A percentile compares a stretch with the other conserved stretches of the same genome.
phyloP scores from a whole-genome alignment of 2,329 filamentous ascomycete genomes.

The Aspergillus persii region DNA sequence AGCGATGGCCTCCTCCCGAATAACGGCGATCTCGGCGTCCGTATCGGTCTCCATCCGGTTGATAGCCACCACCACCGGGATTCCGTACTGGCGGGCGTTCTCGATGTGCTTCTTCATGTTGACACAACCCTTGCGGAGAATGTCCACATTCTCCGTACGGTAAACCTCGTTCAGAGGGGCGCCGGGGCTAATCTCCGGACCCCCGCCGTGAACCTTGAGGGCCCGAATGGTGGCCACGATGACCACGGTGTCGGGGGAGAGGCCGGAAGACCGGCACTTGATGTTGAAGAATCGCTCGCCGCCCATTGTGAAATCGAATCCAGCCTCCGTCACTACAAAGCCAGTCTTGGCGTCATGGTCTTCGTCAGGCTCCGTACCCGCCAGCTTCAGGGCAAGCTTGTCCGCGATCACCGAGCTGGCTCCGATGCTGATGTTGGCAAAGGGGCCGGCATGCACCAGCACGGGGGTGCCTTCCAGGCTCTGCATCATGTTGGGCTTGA shows the following conservation, averaged over 20 bases:
- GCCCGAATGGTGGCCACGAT: constrained; percentile 94
- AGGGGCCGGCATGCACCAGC: constrained; percentile 95
- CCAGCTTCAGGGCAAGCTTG: constrained; percentile 91
- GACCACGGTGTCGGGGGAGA: constrained; percentile 89
- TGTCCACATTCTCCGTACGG: constrained; percentile 87
- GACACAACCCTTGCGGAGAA: constrained; percentile 84
- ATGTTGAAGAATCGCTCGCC: constrained; percentile 99
- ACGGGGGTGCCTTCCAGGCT: constrained; percentile 95
- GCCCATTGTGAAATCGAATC: constrained; percentile 99
- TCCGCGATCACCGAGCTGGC: constrained; percentile 94
- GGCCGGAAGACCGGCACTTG: constrained; percentile 92
- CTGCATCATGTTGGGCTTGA: constrained; percentile 99
- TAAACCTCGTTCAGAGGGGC: constrained; percentile 84
- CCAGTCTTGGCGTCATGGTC: constrained; percentile 78
- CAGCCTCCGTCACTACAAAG: constrained; percentile 93
- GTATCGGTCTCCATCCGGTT: constrained; percentile 96
- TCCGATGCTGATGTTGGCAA: constrained; percentile 97
- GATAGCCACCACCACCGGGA: constrained; percentile 94
- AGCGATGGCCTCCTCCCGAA: constrained; percentile 85
- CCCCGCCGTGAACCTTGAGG: constrained; percentile 94
- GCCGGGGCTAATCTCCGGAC: constrained; percentile 87
- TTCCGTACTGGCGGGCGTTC: constrained; percentile 84
- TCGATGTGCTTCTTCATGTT: constrained; percentile 94
- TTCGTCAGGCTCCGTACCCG: constrained; percentile 90
- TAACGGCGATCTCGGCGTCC: constrained; percentile 81